Evolutionary conservation across 2,329 filamentous ascomycete genomes (phyloP).

Genomic region (Cladosporium sphaerospermum): DNA sequence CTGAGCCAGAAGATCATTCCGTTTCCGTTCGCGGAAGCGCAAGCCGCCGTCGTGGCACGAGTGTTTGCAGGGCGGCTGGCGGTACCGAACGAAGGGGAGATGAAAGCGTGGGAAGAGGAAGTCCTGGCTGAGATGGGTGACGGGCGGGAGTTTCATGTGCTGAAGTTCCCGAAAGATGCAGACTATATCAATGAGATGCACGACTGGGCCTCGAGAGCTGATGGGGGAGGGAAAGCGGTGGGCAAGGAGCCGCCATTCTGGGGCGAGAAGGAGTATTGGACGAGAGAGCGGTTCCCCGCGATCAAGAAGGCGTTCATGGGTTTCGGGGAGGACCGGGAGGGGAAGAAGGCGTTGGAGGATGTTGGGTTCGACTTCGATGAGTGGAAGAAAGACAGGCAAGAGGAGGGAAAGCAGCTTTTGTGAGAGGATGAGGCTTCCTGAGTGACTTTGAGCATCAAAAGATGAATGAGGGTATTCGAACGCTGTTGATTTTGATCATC

Average conservation of each 20-base stretch:
- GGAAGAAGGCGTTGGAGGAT: conserved; percentile 61
- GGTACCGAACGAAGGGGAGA: conserved; percentile 57
- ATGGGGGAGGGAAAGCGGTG: conserved; percentile 25
- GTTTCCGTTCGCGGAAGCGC: conserved; percentile 72
- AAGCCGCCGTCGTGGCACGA: conserved; percentile 69
- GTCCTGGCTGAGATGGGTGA: conserved; percentile 35
- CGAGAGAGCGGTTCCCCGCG: conserved; percentile 59
- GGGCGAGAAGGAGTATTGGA: conserved; percentile 66
- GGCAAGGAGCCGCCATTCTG: conserved; percentile 67
- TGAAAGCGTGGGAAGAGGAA: conserved; percentile 61
- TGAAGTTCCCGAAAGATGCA: conserved; percentile 57
- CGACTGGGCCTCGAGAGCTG: conserved; percentile 51
- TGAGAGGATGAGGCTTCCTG: not conserved
- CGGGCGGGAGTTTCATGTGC: conserved; percentile 48
- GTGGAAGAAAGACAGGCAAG: conserved; percentile 3
- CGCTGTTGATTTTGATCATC: no score
- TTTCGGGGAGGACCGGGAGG: conserved; percentile 50
- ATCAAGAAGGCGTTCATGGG: conserved; percentile 68
- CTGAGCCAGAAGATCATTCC: conserved; percentile 82
- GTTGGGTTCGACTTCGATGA: conserved; percentile 49
- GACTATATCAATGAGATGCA: conserved; percentile 64
- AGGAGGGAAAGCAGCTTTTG: not conserved
- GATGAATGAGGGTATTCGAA: no score
- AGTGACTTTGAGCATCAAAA: no score
- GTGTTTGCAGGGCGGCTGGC: conserved; percentile 66